Percentiles rank a stretch among this genome's conserved stretches.
These are phyloP conservation scores for Mucor racemosus DNA, from an alignment of 371 early-diverging fungal species.

Conservation along the genomic window DNA sequence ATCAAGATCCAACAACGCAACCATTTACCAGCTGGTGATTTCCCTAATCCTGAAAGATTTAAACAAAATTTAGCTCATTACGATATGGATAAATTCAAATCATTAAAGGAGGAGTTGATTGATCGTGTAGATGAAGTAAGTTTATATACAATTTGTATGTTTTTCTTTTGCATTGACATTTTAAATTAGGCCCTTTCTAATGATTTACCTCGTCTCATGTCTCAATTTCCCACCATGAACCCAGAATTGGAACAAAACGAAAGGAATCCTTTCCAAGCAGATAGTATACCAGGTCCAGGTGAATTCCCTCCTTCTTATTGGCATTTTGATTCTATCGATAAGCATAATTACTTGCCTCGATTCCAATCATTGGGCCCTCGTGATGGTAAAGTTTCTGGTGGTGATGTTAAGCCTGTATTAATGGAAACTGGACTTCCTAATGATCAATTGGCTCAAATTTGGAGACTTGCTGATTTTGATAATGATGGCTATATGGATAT, in stretches of 20 bases:
- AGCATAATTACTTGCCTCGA: constrained; percentile 40
- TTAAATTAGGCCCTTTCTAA: constrained; percentile 51
- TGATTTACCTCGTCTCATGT: constrained; percentile 73
- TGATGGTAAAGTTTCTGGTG: constrained; percentile 68
- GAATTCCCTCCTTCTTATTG: constrained; percentile 62
- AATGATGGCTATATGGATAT: constrained; percentile 72
- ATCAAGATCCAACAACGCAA: constrained; percentile 66
- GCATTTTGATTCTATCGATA: constrained; percentile 64
- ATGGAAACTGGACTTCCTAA: constrained; percentile 65
- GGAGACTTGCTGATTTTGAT: constrained; percentile 75
- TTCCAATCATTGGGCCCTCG: constrained; percentile 61
- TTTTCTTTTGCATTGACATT: neutral
- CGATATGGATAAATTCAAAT: constrained; percentile 74
- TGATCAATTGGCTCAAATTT: constrained; percentile 66
- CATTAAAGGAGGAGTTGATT: constrained; percentile 65
- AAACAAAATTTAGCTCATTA: constrained; percentile 59
- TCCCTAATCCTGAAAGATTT: constrained; percentile 65
- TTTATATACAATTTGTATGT: neutral
- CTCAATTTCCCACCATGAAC: constrained; percentile 62
- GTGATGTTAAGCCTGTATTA: constrained; percentile 60
- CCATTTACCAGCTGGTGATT: constrained; percentile 67
- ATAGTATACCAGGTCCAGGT: constrained; percentile 26
- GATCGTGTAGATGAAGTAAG: constrained; percentile 58
- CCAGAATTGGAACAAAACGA: constrained; percentile 48
- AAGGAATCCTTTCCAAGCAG: constrained; percentile 60